phyloP scores from a whole-genome alignment of 2,329 filamentous ascomycete genomes.

The Ascochyta koolunga region DNA sequence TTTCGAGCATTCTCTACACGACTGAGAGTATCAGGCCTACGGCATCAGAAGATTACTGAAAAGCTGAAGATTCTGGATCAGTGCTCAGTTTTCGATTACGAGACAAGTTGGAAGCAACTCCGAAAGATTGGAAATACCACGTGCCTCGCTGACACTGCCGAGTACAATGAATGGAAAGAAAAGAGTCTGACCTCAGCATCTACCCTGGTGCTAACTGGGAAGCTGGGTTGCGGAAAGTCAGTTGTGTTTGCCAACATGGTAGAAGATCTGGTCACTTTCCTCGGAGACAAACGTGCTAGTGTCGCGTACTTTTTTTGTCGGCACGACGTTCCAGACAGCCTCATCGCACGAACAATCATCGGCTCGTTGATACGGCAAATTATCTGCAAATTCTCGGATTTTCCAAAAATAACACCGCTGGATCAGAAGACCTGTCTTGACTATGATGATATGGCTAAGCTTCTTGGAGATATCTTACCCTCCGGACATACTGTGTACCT shows the following conservation, averaged over 20 bases:
- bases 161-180: slow-evolving; percentile 41
- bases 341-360: slow-evolving; percentile 31
- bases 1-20: slow-evolving; percentile 30
- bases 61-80: slow-evolving; percentile 45
- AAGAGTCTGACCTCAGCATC: slow-evolving; percentile 20
- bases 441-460: too few relatives aligned
- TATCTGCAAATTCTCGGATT: slow-evolving; percentile 35
- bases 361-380: slow-evolving; percentile 44
- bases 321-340: slow-evolving; percentile 31
- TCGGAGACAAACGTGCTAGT: not conserved
- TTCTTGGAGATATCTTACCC: too few relatives aligned
- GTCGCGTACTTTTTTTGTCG: slow-evolving; percentile 40
- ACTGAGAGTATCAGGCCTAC: slow-evolving; percentile 21
- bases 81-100: slow-evolving; percentile 52
- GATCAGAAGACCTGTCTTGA: too few relatives aligned
- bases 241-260: slow-evolving; percentile 55
- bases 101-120: slow-evolving; percentile 51
- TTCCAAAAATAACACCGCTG: too few relatives aligned
- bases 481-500: too few relatives aligned
- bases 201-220: slow-evolving; percentile 32
- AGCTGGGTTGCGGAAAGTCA: slow-evolving; percentile 55
- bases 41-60: slow-evolving; percentile 20
- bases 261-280: slow-evolving; percentile 24
- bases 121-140: slow-evolving; percentile 50
- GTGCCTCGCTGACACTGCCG: slow-evolving; percentile 21